Evolutionary conservation across 768 basidiomycete species (phyloP), one percentile per base, ranked within the genome.

Genomic region (Lentinula raphanica): DNA sequence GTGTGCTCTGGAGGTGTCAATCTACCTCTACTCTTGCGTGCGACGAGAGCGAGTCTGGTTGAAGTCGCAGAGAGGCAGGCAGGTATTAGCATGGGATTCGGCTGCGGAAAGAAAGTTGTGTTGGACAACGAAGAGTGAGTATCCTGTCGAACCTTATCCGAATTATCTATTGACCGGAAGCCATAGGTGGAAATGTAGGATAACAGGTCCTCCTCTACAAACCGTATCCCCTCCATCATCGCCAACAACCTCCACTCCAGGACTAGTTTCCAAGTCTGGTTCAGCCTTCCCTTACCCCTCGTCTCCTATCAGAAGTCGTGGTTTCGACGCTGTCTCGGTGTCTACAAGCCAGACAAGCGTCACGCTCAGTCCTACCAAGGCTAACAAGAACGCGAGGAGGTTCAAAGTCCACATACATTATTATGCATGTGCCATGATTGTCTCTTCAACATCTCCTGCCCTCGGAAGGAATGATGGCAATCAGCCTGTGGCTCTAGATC

Each of bases 61-160:
- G 78, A 83, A 59, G 72, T 75, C 56, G 82, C 82, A 15, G 71
- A 74, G 54, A 62, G 65, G 8, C 61, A 80, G 19, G 85, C 82
- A 15, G 84, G 78, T 3, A 85, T 84, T 63, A 82, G 81, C 12
- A 39, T 53, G 36, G 51, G 51, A 11, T 53, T 53, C 17, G 21
- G 51, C 31, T n/a, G 44, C 45, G 54, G 40, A 1, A 56, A 36
- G 19, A 56, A 35, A 11, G 21, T 44, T 32, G 42, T 44, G 1
- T 75, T 91, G 55, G 79, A 85, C 2, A 82, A 90, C 40, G 89
- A 91, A 66, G 76, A 79, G 89, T 90, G 66, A 46, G 87, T 82
- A n/a, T n/a, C n/a, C n/a, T n/a, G n/a, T n/a, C n/a, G n/a, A n/a
- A n/a, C n/a, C n/a, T n/a, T n/a, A n/a, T n/a, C n/a, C n/a, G n/a